Percentiles rank a stretch among this genome's conserved stretches.
phyloP scores from a whole-genome alignment of 306 rosid species.

The Neltuma alba region DNA sequence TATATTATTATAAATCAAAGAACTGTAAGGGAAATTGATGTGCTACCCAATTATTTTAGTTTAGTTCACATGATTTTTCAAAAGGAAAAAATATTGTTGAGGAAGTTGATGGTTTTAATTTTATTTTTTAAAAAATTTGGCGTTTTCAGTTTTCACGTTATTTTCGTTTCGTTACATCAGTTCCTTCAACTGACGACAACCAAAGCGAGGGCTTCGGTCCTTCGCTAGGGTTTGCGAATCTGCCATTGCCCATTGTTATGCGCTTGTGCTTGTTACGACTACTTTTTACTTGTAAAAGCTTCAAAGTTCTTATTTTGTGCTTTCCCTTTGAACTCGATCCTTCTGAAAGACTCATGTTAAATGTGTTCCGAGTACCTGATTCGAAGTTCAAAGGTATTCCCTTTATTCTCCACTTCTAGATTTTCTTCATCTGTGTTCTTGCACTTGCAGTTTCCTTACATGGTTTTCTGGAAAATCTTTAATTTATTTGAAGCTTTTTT shows the following conservation, averaged over 20 bases:
- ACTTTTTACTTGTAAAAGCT: constrained; percentile 10
- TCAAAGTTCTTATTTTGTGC: constrained; percentile 21
- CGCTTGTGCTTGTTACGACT: constrained; percentile 21
- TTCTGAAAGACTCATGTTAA: neutral
- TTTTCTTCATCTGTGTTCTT: neutral
- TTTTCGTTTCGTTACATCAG: constrained; percentile 25
- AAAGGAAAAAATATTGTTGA: no score
- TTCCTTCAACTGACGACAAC: constrained; percentile 47
- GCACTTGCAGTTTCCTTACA: neutral
- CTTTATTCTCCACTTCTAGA: constrained; percentile 12
- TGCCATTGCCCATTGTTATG: constrained; percentile 26
- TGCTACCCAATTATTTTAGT: no score
- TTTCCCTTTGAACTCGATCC: neutral
- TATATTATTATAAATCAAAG: no score
- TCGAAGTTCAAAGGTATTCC: constrained; percentile 46
- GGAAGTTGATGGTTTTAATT: neutral
- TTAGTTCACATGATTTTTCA: no score
- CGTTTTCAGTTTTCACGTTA: constrained; percentile 6
- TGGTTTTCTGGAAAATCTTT: neutral
- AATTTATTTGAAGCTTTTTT: constrained; percentile 24
- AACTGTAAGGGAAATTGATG: no score
- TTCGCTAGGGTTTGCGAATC: constrained; percentile 68
- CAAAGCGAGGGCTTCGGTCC: constrained; percentile 63
- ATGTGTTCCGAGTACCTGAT: neutral
- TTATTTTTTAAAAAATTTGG: neutral